Evolutionary conservation across 1,284 basidiomycete genomes (phyloP), one percentile per base, ranked within the genome.

Genomic region (Ceratobasidium sp.): DNA sequence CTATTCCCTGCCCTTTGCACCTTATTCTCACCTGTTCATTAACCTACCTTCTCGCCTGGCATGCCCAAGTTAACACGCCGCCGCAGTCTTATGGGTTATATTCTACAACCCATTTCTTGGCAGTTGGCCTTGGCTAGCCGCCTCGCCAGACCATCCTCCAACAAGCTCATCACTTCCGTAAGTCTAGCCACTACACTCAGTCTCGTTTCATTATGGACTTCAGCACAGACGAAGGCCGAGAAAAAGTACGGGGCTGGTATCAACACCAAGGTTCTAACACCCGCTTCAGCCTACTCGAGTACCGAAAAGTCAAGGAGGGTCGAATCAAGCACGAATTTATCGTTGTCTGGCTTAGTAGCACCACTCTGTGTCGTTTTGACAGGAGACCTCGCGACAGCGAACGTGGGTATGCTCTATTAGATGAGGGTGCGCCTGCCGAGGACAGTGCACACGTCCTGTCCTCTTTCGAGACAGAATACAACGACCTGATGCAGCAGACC

Each of bases 311-410:
- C 1, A 25, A 11, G 7, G 21, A 9, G 1, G 62, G 62, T 2
- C 14, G n/a, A 1, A 36, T 56, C 21, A 39, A 27, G 2, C 62
- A 66, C 25, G 62, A 66, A 41, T 66, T 54, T 23, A 56, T 66
- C 25, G 41, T 66, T 2, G 39, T 66, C 2, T 11, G 50, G 23
- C 39, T 66, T 5, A 39, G 46, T 5, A 44, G 54, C 13, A 29
- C 2, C 7, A 46, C 62, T 16, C 3, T 41, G 25, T 66, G 62
- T 14, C 50, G 62, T 3, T 54, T 66, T 11, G 62, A 66, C n/a
- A 36, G 62, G 44, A 5, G 62, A 13, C 23, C 62, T 8, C 23
- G 21, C 6, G 33, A 66, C 16, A 29, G 54, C 8, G 8, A 39
- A 2, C 50, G 62, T 3, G 39, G 25, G 8, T n/a, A 54, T 14